Evolutionary conservation across 2,329 filamentous ascomycete genomes (phyloP).

Genomic region (Sclerotinia minor): DNA sequence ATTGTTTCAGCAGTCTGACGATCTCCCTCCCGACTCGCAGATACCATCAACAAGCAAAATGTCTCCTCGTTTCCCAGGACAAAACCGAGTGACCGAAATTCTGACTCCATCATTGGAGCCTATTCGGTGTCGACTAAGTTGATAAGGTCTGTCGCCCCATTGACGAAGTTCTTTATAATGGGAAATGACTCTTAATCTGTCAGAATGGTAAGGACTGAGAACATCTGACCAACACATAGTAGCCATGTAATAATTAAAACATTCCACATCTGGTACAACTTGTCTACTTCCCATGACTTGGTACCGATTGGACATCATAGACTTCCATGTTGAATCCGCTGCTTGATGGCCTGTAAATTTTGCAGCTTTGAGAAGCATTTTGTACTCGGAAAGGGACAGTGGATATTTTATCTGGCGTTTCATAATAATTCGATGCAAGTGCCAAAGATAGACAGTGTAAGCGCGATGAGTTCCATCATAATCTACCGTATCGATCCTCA

Average conservation of each 20-base stretch:
- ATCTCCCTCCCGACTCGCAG: conserved; percentile 54
- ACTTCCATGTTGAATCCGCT: conserved; percentile 50
- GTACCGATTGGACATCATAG: conserved; percentile 43
- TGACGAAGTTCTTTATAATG: conserved; percentile 36
- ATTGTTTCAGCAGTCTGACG: conserved; percentile 48
- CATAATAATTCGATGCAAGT: conserved; percentile 41
- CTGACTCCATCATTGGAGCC: conserved; percentile 31
- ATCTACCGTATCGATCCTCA: conserved; percentile 24
- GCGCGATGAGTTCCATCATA: conserved; percentile 32
- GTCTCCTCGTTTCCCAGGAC: conserved; percentile 53
- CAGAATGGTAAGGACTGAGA: conserved; percentile 44
- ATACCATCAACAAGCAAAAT: conserved; percentile 54
- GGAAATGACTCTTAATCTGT: conserved; percentile 39
- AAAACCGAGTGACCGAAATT: conserved; percentile 39
- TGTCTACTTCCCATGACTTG: not conserved
- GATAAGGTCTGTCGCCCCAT: conserved; percentile 27
- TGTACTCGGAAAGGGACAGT: conserved; percentile 51
- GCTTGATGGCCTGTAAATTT: conserved; percentile 48
- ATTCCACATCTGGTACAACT: conserved; percentile 49
- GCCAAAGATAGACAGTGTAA: conserved; percentile 31
- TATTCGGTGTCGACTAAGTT: conserved; percentile 34
- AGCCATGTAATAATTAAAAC: conserved; percentile 57
- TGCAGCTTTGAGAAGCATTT: conserved; percentile 53
- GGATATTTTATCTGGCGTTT: conserved; percentile 43
- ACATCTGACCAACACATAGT: conserved; percentile 49